Conservation (phyloP, 352 stramenopile species). For the Globisporangium iwayamae region DNA sequence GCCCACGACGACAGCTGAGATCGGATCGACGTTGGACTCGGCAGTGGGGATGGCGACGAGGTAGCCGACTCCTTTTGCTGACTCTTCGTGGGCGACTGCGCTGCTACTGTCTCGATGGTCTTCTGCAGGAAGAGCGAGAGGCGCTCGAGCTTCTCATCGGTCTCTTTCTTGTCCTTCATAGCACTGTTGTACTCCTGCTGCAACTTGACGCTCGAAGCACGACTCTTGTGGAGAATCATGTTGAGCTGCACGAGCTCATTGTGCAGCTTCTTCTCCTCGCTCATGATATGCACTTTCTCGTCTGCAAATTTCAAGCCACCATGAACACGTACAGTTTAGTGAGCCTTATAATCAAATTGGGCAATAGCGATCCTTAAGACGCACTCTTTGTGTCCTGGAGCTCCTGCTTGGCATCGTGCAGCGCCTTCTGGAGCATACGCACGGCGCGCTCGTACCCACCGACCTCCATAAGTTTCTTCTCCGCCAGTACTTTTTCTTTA, state of each 20-base stretch:
- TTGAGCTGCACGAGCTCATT: conserved; percentile 40
- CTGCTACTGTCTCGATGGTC: conserved; percentile 18
- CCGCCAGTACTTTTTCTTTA: conserved; percentile 47
- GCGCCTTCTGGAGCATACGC: conserved; percentile 45
- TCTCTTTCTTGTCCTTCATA: conserved; percentile 46
- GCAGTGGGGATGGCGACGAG: conserved; percentile 15
- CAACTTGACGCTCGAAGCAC: conserved; percentile 34
- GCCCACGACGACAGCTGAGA: not conserved
- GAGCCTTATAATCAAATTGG: no score
- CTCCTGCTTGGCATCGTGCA: conserved; percentile 50
- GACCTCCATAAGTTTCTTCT: conserved; percentile 63
- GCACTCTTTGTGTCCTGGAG: conserved; percentile 51
- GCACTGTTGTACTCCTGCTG: conserved; percentile 47
- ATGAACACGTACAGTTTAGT: no score
- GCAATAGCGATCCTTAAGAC: not conserved
- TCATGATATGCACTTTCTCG: conserved; percentile 41
- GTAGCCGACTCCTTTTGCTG: conserved; percentile 9
- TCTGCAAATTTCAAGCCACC: conserved; percentile 22
- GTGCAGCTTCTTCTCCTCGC: conserved; percentile 56
- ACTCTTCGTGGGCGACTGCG: conserved; percentile 5
- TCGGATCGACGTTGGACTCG: not conserved
- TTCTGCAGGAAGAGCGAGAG: conserved; percentile 54
- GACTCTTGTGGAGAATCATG: conserved; percentile 29
- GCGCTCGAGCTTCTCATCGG: conserved; percentile 49
- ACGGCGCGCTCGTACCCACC: conserved; percentile 58